Conservation (phyloP, 75 land plant genomes). For the Pinus albicaulis region DNA sequence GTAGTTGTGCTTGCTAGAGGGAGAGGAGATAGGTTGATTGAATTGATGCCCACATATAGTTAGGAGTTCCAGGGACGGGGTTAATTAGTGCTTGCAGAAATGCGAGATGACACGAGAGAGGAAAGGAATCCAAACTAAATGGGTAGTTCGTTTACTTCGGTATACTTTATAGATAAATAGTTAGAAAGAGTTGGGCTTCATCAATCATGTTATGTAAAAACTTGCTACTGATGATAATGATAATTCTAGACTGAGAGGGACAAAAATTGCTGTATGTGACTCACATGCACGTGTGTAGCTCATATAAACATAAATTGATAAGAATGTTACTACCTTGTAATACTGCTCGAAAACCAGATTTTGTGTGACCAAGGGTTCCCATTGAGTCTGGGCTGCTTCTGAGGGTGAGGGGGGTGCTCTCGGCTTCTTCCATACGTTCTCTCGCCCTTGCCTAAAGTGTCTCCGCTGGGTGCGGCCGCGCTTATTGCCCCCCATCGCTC, state of each 20-base stretch:
- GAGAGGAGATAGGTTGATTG: too few relatives aligned
- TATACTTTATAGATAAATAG: neutral
- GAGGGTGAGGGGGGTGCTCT: slow-evolving; percentile 16
- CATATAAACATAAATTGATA: neutral
- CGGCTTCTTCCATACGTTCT: slow-evolving; percentile 83
- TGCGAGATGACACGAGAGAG: too few relatives aligned
- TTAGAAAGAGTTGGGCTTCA: neutral
- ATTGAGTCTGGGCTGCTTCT: slow-evolving; percentile 18
- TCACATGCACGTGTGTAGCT: neutral
- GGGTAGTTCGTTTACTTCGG: neutral
- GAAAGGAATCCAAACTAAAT: neutral
- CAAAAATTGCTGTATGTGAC: neutral
- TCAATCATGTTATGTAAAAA: neutral
- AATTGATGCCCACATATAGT: too few relatives aligned
- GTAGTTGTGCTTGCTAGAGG: too few relatives aligned
- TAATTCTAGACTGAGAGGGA: neutral
- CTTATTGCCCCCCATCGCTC: slow-evolving; percentile 40
- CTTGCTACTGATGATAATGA: neutral
- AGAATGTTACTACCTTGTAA: slow-evolving; percentile 57
- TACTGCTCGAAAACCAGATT: slow-evolving; percentile 72
- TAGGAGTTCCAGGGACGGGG: too few relatives aligned
- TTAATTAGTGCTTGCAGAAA: too few relatives aligned
- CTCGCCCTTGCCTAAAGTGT: slow-evolving; percentile 75
- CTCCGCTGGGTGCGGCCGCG: slow-evolving; percentile 90
- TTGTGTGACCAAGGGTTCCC: slow-evolving; percentile 80